Conservation (phyloP, 2,329 filamentous ascomycete genomes). For the Clarireedia sp. region DNA sequence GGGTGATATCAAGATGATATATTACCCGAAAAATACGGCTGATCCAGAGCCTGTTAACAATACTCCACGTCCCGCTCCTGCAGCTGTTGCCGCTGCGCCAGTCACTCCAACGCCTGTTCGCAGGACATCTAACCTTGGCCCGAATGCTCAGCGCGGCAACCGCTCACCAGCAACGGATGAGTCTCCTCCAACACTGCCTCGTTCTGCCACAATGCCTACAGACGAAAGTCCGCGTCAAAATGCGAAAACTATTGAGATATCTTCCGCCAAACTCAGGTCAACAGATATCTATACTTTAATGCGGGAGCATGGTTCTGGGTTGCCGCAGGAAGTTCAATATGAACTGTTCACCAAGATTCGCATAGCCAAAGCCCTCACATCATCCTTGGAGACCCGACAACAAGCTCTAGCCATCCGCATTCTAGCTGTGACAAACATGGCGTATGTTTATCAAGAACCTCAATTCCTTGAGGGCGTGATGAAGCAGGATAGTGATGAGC, state of each 20-base stretch:
- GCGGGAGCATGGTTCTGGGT: conserved; percentile 46
- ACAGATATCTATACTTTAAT: conserved; percentile 50
- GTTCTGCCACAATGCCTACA: conserved; percentile 16
- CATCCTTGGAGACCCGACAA: conserved; percentile 58
- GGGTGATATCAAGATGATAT: conserved; percentile 72
- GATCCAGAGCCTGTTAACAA: conserved; percentile 25
- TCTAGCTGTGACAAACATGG: conserved; percentile 81
- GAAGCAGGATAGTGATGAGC: conserved; percentile 82
- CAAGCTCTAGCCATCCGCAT: conserved; percentile 73
- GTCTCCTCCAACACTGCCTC: conserved; percentile 22
- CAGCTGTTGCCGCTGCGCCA: conserved; percentile 19
- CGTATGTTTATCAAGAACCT: conserved; percentile 76
- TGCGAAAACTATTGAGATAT: conserved; percentile 40
- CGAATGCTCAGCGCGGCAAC: conserved; percentile 25
- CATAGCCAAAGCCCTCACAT: conserved; percentile 70
- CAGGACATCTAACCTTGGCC: conserved; percentile 29
- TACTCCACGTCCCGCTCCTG: conserved; percentile 23
- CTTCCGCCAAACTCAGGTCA: conserved; percentile 42
- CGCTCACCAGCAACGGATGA: conserved; percentile 30
- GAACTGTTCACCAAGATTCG: conserved; percentile 79
- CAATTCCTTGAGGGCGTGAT: conserved; percentile 82
- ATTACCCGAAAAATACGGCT: conserved; percentile 47
- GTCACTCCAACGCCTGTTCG: conserved; percentile 29
- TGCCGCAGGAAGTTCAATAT: conserved; percentile 69
- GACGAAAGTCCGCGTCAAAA: conserved; percentile 23